Percentiles rank a stretch among this genome's conserved stretches.
These are phyloP conservation scores for Hypoxylon fragiforme DNA, from an alignment of 495 filamentous ascomycete genomes.

Conservation along the genomic window DNA sequence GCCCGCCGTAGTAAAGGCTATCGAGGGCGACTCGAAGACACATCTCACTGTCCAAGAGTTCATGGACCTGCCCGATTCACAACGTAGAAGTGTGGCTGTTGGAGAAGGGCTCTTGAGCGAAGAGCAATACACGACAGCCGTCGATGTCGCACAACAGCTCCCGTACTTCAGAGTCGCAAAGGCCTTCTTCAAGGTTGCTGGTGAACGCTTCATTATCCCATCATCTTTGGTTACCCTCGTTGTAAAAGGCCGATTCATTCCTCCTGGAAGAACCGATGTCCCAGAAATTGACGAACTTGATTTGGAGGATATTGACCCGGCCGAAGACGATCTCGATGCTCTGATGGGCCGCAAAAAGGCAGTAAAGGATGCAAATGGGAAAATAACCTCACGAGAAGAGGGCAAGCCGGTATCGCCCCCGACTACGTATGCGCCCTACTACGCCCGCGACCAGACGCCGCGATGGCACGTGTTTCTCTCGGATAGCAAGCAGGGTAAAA, in stretches of 20 bases:
- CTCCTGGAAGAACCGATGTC: conserved; percentile 74
- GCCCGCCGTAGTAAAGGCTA: conserved; percentile 66
- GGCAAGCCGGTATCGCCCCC: conserved; percentile 73
- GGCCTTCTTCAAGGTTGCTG: conserved; percentile 97
- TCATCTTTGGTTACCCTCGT: conserved; percentile 91
- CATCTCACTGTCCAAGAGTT: conserved; percentile 84
- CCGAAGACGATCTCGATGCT: conserved; percentile 89
- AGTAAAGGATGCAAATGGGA: conserved; percentile 61
- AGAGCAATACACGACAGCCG: conserved; percentile 72
- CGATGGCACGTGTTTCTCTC: conserved; percentile 92
- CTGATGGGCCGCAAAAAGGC: conserved; percentile 76
- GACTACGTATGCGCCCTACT: conserved; percentile 85
- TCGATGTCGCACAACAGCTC: conserved; percentile 77
- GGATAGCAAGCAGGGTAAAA: conserved; percentile 89
- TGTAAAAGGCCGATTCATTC: conserved; percentile 91
- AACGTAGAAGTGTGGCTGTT: conserved; percentile 69
- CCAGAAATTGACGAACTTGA: conserved; percentile 76
- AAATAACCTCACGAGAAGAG: conserved; percentile 46
- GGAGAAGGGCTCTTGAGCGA: conserved; percentile 73
- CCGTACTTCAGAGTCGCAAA: conserved; percentile 84
- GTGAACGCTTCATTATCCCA: conserved; percentile 90
- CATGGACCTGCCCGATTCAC: conserved; percentile 76
- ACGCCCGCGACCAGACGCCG: conserved; percentile 84
- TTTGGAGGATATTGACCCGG: conserved; percentile 86
- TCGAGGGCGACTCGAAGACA: conserved; percentile 75